Conservation (phyloP, 1,139 yeast genomes). For the Zygosaccharomyces sapae region DNA sequence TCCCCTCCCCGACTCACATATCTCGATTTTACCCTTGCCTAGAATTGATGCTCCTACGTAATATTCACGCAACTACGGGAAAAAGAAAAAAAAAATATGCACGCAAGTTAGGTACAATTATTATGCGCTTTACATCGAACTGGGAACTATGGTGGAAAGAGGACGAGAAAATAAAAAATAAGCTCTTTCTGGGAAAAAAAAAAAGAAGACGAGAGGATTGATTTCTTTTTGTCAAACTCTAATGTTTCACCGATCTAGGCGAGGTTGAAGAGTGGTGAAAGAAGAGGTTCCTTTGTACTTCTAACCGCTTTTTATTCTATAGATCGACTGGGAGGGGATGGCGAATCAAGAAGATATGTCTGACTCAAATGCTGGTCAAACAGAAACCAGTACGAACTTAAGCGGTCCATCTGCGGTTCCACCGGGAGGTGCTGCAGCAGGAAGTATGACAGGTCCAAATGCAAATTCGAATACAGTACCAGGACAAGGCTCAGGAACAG, state of each 20-base stretch:
- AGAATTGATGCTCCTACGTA: not conserved
- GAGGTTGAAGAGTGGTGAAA: not conserved
- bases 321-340: slow-evolving; percentile 4
- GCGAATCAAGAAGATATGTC: slow-evolving; percentile 6
- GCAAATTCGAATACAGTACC: not conserved
- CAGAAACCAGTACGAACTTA: not conserved
- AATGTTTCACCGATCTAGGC: slow-evolving; percentile 3
- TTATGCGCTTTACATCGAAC: not conserved
- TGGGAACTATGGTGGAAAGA: not conserved
- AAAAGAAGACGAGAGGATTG: not conserved
- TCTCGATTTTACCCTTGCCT: not conserved
- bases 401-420: not conserved
- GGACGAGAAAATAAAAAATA: not conserved
- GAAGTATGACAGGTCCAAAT: slow-evolving; percentile 1
- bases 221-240: slow-evolving; percentile 1
- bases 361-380: slow-evolving; percentile 2
- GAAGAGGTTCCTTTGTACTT: slow-evolving; percentile 1
- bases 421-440: slow-evolving; percentile 4
- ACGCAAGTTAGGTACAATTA: not conserved
- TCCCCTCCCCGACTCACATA: not conserved
- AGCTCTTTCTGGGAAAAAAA: not conserved
- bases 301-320: not conserved
- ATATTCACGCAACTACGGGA: not conserved
- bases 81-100: not conserved
- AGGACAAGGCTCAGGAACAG: slow-evolving; percentile 4